Percentiles rank a stretch among this genome's conserved stretches.
Conservation (phyloP, 1,284 basidiomycete species). For the Trichosporon faecale region DNA sequence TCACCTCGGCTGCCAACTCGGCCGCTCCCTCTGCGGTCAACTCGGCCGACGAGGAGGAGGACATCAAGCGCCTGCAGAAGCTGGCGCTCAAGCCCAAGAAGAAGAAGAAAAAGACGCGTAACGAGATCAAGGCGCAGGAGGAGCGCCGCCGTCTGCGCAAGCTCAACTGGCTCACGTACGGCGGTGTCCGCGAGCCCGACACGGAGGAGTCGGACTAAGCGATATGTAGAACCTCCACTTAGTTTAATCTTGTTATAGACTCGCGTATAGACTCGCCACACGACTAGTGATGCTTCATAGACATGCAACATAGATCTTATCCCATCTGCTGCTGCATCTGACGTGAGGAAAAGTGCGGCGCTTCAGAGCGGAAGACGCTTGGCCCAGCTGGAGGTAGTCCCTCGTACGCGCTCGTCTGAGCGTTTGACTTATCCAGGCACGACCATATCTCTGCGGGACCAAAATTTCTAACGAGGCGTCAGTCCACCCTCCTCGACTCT, state of each 20-base stretch:
- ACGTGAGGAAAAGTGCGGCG: too few species aligned
- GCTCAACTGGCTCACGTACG: conserved; percentile 76
- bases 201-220: conserved; percentile 33
- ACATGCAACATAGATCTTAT: conserved; percentile 6
- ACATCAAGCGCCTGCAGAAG: conserved; percentile 46
- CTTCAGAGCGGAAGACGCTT: too few species aligned
- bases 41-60: conserved; percentile 46
- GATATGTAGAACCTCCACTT: not conserved
- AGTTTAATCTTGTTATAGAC: conserved; percentile 4
- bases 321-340: not conserved
- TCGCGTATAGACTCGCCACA: conserved; percentile 1
- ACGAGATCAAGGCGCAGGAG: conserved; percentile 83
- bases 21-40: conserved; percentile 44
- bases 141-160: conserved; percentile 75
- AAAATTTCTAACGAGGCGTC: not conserved
- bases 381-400: not conserved
- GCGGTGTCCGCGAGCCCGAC: conserved; percentile 57
- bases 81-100: conserved; percentile 59
- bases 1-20: conserved; percentile 33
- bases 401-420: not conserved
- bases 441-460: not conserved
- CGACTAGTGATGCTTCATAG: not conserved
- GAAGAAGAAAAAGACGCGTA: conserved; percentile 85
- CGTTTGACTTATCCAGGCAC: not conserved
- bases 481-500: not conserved